Base-by-base conservation (phyloP, 768 basidiomycete species). In the Pleurotus tuoliensis region DNA sequence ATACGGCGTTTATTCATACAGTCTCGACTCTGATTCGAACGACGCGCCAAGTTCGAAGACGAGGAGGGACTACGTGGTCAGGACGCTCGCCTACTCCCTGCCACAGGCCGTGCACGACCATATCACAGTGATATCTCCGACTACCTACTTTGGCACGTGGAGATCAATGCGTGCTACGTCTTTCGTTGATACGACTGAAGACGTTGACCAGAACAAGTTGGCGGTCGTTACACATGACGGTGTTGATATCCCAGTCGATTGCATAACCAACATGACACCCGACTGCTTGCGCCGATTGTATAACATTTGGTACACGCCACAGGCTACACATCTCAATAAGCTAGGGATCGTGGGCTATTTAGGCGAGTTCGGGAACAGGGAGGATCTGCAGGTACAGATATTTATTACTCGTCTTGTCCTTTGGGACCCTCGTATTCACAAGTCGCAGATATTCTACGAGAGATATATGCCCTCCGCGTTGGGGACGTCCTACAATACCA, bases 91-190 rank as follows among this genome's bases (percentile, higher is more conserved):
- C 58, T 90, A 87, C 67, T 84, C 81, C 56, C 75, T 90, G 12
- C 88, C 88, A 0, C 71, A 71, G 24, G 60, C 75, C 46, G 60
- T 89, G 25, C 78, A 85, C 59, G 72, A 74, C 1, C 86, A 89
- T 62, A 65, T 89, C 52, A 84, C 88, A 44, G 69, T 88, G 30
- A 71, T 90, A 27, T 83, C 87, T 56, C 88, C 88, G 0, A 88
- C 88, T 0, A 89, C 86, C 1, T 77, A 81, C 65, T 90, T 89
- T 58, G 75, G 77, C 6, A 67, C 71, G 8, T 62, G 71, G 47
- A 65, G 61, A 18, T 63, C 61, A 16, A 70, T 76, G 67, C 66
- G 65, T 55, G 62, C 66, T n/a, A 73, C 74, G 6, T 68, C 68
- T 58, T 70, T 67, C 59, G 38, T 70, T 13, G 50, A 47, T 30